Base-by-base conservation (phyloP, 2,329 filamentous ascomycete genomes). In the Sarocladium strictum region DNA sequence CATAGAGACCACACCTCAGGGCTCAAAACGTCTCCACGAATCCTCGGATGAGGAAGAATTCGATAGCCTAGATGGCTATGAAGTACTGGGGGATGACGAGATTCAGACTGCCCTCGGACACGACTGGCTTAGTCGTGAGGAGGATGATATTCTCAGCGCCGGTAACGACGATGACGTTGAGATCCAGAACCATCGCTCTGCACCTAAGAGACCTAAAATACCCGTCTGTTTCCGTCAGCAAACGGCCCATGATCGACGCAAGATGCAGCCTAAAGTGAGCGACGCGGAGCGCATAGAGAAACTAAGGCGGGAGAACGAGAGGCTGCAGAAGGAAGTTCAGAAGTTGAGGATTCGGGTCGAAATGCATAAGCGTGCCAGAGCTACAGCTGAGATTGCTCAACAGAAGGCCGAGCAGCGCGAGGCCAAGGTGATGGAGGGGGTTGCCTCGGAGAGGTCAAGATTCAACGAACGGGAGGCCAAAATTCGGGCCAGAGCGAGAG, bases 241-340 rank as follows among this genome's bases (percentile, higher is more conserved):
- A 75, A 0, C 90, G 92, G 14, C 87, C 87, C 32, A 96, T 89
- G 70, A 99, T 97, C 37, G 89, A 87, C 0, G 88, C 85, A 56
- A 97, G 83, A 67, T 99, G 94, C 58, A 99, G 80, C 91, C 94
- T 97, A 74, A 99, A 97, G 49, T 97, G 91, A 54, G 89, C 94
- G 2, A 99, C 81, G 78, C 97, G 99, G 77, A 99, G 97, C 62
- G 88, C 86, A 32, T 51, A 11, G 6, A 4, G 7, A 7, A 51
- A 15, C 47, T 33, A 3, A 21, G 21, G 15, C 3, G 11, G 3
- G n/a, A 51, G n/a, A 5, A 21, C 27, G 29, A 51, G 17, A 23
- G 7, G 7, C 14, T 29, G 11, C 23, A 27, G 47, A 10, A 35
- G 17, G 24, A 5, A 33, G 4, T 19, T 10, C 26, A 17, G 7